These are phyloP conservation scores for Parasitella parasitica DNA, from an alignment of 371 early-diverging fungal species.

Conservation along the genomic window DNA sequence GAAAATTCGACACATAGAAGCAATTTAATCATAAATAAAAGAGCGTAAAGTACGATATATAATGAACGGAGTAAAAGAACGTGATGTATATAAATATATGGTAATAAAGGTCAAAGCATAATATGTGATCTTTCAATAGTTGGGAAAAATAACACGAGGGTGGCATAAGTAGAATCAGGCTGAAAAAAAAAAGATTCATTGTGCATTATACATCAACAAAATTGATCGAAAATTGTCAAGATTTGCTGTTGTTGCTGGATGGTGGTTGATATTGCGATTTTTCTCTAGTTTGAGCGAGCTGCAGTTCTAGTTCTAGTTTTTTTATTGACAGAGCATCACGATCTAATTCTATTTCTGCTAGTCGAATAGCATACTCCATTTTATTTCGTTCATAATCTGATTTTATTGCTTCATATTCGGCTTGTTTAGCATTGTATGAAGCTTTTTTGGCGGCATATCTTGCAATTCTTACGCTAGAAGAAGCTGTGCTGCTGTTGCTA, in stretches of 20 bases:
- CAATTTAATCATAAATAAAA: no score
- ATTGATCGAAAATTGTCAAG: neutral
- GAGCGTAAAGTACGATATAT: no score
- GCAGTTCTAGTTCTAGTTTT: constrained; percentile 21
- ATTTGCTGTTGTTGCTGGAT: neutral
- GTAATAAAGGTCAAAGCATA: no score
- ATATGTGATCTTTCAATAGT: no score
- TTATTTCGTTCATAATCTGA: constrained; percentile 17
- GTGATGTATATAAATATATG: no score
- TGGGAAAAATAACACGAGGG: no score
- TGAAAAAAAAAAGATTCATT: neutral
- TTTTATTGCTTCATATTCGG: constrained; percentile 15
- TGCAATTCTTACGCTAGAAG: constrained; percentile 6
- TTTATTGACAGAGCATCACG: constrained; percentile 15
- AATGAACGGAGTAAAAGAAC: no score
- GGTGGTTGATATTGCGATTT: neutral
- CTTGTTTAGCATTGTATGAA: constrained; percentile 20
- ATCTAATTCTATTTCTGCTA: constrained; percentile 23
- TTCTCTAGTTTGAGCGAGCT: constrained; percentile 9
- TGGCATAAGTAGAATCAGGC: no score
- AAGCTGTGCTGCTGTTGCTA: neutral
- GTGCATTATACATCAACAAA: neutral
- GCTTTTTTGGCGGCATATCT: constrained; percentile 16
- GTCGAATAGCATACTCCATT: constrained; percentile 18
- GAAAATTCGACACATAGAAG: no score